Evolutionary conservation across 2,329 filamentous ascomycete species (phyloP).

Genomic region (Fusarium scirpi): DNA sequence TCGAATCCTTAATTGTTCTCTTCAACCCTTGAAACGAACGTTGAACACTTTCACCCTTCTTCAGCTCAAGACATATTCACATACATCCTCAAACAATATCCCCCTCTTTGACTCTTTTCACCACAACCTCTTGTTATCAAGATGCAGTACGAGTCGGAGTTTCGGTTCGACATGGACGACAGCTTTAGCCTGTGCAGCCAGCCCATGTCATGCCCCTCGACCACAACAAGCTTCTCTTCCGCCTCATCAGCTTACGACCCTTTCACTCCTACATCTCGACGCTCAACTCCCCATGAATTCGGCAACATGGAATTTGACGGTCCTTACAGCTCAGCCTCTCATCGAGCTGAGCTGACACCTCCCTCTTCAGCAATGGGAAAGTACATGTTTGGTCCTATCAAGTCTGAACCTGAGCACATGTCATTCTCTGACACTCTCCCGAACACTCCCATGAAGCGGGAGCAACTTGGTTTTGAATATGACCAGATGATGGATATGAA

Average conservation of each 20-base stretch:
- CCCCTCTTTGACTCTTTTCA: slow-evolving; percentile 15
- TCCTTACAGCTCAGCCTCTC: slow-evolving; percentile 45
- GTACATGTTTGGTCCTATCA: slow-evolving; percentile 52
- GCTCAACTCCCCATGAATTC: slow-evolving; percentile 57
- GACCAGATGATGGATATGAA: slow-evolving; percentile 56
- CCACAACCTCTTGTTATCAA: slow-evolving; percentile 34
- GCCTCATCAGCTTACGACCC: slow-evolving; percentile 57
- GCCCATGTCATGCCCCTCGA: slow-evolving; percentile 53
- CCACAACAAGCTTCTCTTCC: slow-evolving; percentile 55
- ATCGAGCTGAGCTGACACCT: slow-evolving; percentile 53
- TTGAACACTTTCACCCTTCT: slow-evolving; percentile 35
- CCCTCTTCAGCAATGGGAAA: slow-evolving; percentile 51
- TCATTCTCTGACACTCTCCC: slow-evolving; percentile 50
- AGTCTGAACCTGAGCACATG: slow-evolving; percentile 52
- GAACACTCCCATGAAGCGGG: slow-evolving; percentile 54
- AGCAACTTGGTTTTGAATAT: slow-evolving; percentile 53
- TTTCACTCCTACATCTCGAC: slow-evolving; percentile 59
- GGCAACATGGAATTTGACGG: slow-evolving; percentile 54
- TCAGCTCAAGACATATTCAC: slow-evolving; percentile 31
- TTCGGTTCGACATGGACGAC: slow-evolving; percentile 56
- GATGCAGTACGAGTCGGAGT: slow-evolving; percentile 57
- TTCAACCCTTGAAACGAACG: slow-evolving; percentile 29
- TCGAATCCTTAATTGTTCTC: slow-evolving; percentile 33
- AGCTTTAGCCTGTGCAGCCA: slow-evolving; percentile 55
- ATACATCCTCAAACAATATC: slow-evolving; percentile 18